These are phyloP conservation scores for Rubus parviflorus DNA, from an alignment of 306 rosid genomes.

Conservation along the genomic window DNA sequence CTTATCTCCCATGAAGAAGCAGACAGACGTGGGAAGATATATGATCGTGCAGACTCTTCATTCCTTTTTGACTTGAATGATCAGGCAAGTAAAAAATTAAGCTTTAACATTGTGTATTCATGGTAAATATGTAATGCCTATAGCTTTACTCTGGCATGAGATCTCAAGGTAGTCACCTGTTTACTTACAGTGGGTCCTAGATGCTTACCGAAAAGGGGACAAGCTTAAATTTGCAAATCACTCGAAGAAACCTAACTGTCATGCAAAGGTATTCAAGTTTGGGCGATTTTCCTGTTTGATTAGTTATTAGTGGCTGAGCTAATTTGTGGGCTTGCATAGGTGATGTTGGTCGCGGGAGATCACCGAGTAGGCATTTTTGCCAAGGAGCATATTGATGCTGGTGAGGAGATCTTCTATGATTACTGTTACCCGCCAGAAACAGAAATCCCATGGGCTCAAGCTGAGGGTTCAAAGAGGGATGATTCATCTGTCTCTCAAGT, in stretches of 20 bases:
- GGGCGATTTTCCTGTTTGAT: slow-evolving; percentile 14
- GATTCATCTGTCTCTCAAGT: slow-evolving; percentile 72
- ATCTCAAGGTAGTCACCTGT: slow-evolving; percentile 28
- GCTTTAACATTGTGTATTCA: slow-evolving; percentile 15
- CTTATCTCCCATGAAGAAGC: slow-evolving; percentile 95
- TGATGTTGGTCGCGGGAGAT: slow-evolving; percentile 96
- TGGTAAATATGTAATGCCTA: not conserved
- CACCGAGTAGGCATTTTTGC: slow-evolving; percentile 96
- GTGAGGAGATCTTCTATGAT: slow-evolving; percentile 96
- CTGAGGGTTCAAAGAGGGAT: slow-evolving; percentile 86
- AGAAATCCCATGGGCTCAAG: slow-evolving; percentile 95
- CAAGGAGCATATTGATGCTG: slow-evolving; percentile 85
- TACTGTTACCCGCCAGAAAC: slow-evolving; percentile 88
- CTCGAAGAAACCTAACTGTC: slow-evolving; percentile 92
- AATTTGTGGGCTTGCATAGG: slow-evolving; percentile 47
- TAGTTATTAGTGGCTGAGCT: slow-evolving; percentile 18
- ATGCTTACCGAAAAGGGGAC: slow-evolving; percentile 98
- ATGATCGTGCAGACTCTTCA: slow-evolving; percentile 95
- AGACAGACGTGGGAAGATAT: slow-evolving; percentile 94
- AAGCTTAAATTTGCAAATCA: slow-evolving; percentile 97
- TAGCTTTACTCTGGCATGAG: not conserved
- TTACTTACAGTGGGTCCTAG: slow-evolving; percentile 80
- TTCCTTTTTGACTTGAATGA: slow-evolving; percentile 98
- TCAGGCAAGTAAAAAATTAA: slow-evolving; percentile 60
- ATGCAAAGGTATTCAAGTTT: slow-evolving; percentile 66